Base-by-base conservation (phyloP, 306 rosid species). In the Oemleria cerasiformis region DNA sequence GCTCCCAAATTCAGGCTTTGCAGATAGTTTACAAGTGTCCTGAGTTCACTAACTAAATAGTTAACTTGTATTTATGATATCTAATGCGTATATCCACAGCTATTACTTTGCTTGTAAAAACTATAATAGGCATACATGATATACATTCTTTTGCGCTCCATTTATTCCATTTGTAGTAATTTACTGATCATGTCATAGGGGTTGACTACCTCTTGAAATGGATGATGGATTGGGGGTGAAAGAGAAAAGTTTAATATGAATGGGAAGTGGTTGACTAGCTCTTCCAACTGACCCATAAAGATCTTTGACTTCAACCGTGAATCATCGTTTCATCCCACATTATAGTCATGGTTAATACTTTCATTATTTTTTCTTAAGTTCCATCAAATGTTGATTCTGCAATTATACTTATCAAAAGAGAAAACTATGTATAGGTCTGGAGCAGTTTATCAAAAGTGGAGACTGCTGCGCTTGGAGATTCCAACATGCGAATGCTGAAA, bases 381-480 rank as follows among this genome's bases (percentile, higher is more conserved):
- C 53, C 38, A 20, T 48, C 50, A 41, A 55, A n/a, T 7, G 23
- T 44, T 21, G 16, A 6, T 58, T 67, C 65, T 55, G 68, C 69
- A 56, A 15, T 10, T 49, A 57, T 57, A 47, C 61, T 73, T 11
- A 54, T 41, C 17, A 11, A 17, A 53, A 19, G 4, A 25, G 16
- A 53, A 63, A 64, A 67, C 53, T 68, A 63, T 65, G 13, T 78
- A 41, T 78, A 91, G 98, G 98, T 83, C 71, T 94, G 83, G 97
- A 89, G 73, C 98, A 91, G 74, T 94, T 94, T 85, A 86, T 94
- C 78, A 97, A 96, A 80, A 85, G 78, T 17, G 88, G 87, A 67
- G n/a, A n/a, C n/a, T n/a, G n/a, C n/a, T n/a, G n/a, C n/a, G n/a
- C n/a, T n/a, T n/a, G n/a, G n/a, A n/a, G n/a, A n/a, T n/a, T n/a